Evolutionary conservation across 2,329 filamentous ascomycete species (phyloP), one percentile per base, ranked within the genome.

Genomic region (Cladophialophora immunda): DNA sequence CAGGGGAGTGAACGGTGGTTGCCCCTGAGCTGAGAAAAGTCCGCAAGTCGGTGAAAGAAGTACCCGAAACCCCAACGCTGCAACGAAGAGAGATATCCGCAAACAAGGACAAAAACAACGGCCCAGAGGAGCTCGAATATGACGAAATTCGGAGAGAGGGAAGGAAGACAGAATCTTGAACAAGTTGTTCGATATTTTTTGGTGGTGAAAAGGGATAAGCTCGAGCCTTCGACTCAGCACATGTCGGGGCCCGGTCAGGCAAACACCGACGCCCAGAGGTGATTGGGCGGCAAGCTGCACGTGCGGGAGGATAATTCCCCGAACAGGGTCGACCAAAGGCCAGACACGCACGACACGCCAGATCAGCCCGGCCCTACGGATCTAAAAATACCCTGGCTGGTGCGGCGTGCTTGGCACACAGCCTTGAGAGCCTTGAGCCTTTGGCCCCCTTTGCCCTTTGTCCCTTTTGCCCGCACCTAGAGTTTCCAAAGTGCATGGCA

Each of bases 381-480:
- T 50, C 57, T 59, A 61, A 54, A 61, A 61, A 61, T 61, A 61
- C n/a, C 36, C 38, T 9, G n/a, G 30, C n/a, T 38, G n/a, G n/a
- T n/a, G n/a, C n/a, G n/a, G n/a, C n/a, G n/a, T n/a, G 19, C 41
- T 52, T 25, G 30, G 30, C 41, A 38, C 47, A 53, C 47, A n/a
- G 15, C n/a, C 32, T 13, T 45, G 15, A 34, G 15, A 58, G 38
- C 38, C 50, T 53, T 22, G 22, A 29, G 25, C 17, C 50, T n/a
- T 55, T 29, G 1, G 13, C 52, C 52, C 52, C 27, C 32, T 55
- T 55, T 32, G 3, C 52, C 30, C 27, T 34, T 55, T n/a, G 19
- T 55, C 52, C 52, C 52, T 55, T 53, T 30, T 50, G 45, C 19
- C 30, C 52, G 27, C 9, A 55, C 50, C 25, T n/a, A 55, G 15